Evolutionary conservation across 192 early-diverging fungal species (phyloP), one percentile per base, ranked within the genome.

Genomic region (Chytriomyces sp.): DNA sequence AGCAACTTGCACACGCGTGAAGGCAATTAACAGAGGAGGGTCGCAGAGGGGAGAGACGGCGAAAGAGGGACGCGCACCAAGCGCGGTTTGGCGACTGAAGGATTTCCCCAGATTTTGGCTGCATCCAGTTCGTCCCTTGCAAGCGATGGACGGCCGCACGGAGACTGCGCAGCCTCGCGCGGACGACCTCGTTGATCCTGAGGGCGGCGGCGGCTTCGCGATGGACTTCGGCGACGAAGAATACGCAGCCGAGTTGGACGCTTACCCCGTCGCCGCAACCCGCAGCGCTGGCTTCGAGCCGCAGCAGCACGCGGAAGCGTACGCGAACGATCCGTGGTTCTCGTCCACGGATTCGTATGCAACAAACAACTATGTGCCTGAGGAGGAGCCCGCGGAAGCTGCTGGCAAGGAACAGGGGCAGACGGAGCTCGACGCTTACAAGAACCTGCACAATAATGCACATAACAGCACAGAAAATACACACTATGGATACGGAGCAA

Each of bases 171-270:
- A n/a, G n/a, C n/a, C n/a, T n/a, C n/a, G n/a, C n/a, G n/a, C n/a
- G n/a, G 54, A 56, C 22, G 58, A 60, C 0, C 17, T 17, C 19
- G 25, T 41, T 30, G 62, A 64, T 30, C 39, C 62, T 28, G 62
- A 64, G 28, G 59, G 59, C 1, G 59, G 59, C 30, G 62, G 39
- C 39, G 62, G 62, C 22, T 64, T 64, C 49, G 62, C 62, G 28
- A 64, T 64, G 62, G 62, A 64, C 40, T 64, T 64, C 32, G 62
- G 62, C 62, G 62, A 64, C 28, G 62, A 64, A 17, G 17, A 36
- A 30, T 12, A 61, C 59, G 30, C 30, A n/a, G 22, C 7, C 54
- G 22, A 56, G 22, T 49, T 17, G 10, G 41, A n/a, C 10, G n/a
- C 54, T n/a, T 56, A 56, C 54, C 6, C 14, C 22, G 58, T 8